A percentile compares a stretch with the other conserved stretches of the same genome.
Evolutionary conservation across 2,329 filamentous ascomycete genomes (phyloP).

Genomic region (Sporothrix curviconia): DNA sequence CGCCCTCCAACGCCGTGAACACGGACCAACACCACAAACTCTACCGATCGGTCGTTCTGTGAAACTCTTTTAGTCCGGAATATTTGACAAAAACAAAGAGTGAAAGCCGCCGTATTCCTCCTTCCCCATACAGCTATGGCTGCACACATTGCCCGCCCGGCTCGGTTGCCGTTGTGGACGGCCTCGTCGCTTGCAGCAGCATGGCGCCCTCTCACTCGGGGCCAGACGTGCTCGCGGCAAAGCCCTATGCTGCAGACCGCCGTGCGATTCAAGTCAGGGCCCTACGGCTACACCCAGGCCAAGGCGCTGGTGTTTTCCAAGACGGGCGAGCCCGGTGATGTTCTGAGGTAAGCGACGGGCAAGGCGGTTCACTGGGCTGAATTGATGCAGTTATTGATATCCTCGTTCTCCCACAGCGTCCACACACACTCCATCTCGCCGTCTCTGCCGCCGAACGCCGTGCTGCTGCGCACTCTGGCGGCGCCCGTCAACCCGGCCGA

Average conservation of each 20-base stretch:
- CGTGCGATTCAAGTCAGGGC: constrained; percentile 47
- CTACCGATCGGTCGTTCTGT: no score
- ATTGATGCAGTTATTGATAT: no score
- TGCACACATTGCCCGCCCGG: constrained; percentile 10
- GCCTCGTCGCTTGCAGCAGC: not conserved
- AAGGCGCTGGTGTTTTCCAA: constrained; percentile 73
- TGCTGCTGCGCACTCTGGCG: constrained; percentile 82
- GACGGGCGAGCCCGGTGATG: constrained; percentile 68
- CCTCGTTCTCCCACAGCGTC: constrained; percentile 39
- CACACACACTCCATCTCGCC: constrained; percentile 74
- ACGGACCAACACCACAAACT: no score
- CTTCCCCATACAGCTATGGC: constrained; percentile 1
- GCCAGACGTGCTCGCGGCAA: not conserved
- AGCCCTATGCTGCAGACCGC: constrained; percentile 5
- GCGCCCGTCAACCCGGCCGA: constrained; percentile 95
- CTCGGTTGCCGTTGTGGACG: constrained; percentile 9
- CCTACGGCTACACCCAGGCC: constrained; percentile 77
- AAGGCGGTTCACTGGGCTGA: no score
- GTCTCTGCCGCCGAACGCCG: constrained; percentile 52
- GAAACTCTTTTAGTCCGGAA: no score
- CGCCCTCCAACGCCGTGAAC: no score
- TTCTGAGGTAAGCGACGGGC: constrained; percentile 45
- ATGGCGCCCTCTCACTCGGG: not conserved
- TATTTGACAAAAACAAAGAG: not conserved
- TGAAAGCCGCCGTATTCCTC: no score